Evolutionary conservation across 768 basidiomycete species (phyloP).

Genomic region (Leccinum uliginosum): DNA sequence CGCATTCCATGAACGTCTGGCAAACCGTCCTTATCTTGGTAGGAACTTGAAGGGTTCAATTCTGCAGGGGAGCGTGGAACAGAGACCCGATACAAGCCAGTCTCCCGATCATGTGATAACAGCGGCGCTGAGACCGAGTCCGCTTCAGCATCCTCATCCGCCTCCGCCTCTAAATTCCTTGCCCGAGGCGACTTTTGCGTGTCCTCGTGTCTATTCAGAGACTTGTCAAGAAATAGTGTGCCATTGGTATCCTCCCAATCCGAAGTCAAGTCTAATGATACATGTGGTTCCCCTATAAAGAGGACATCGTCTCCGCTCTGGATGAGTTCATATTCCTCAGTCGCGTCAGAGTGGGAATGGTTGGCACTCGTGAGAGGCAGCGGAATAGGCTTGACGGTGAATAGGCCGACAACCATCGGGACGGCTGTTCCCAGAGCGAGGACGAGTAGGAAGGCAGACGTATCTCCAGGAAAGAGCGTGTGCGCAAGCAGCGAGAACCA

Average conservation of each 20-base stretch:
- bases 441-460: slow-evolving; percentile 69
- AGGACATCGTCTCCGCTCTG: slow-evolving; percentile 15
- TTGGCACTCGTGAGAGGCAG: slow-evolving; percentile 37
- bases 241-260: slow-evolving; percentile 65
- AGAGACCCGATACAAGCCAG: slow-evolving; percentile 21
- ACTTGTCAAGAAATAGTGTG: slow-evolving; percentile 25
- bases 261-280: slow-evolving; percentile 34
- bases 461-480: slow-evolving; percentile 69
- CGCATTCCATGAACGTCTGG: slow-evolving; percentile 55
- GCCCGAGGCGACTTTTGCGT: slow-evolving; percentile 32
- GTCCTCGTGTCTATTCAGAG: slow-evolving; percentile 28
- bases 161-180: slow-evolving; percentile 16
- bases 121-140: slow-evolving; percentile 21
- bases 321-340: slow-evolving; percentile 20
- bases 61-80: slow-evolving; percentile 16
- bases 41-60: slow-evolving; percentile 17
- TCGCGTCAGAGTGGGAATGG: not conserved
- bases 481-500: slow-evolving; percentile 78
- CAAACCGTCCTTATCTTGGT: slow-evolving; percentile 22
- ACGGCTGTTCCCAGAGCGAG: slow-evolving; percentile 74
- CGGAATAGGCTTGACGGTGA: slow-evolving; percentile 67
- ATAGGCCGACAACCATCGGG: slow-evolving; percentile 73
- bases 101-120: slow-evolving; percentile 16
- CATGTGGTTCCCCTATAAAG: slow-evolving; percentile 22
- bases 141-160: slow-evolving; percentile 3